phyloP scores from a whole-genome alignment of 169 alveolate genomes.

The Plasmodium gonderi region DNA sequence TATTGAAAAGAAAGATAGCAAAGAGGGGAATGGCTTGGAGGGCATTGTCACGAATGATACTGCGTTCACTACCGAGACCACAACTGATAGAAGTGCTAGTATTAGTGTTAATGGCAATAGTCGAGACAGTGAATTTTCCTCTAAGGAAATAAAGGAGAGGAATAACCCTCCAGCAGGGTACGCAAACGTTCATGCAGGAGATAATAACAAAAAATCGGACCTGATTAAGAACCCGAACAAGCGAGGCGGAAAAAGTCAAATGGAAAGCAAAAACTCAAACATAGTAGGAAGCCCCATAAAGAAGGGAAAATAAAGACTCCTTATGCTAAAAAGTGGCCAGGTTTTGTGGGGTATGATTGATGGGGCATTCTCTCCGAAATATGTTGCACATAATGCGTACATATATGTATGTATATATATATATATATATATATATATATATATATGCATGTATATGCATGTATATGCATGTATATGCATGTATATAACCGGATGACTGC shows the following conservation, averaged over 20 bases:
- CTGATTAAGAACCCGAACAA: background rate
- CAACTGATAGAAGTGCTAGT: background rate
- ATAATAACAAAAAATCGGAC: background rate
- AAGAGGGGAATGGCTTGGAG: background rate
- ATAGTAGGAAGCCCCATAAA: background rate
- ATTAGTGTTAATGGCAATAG: background rate
- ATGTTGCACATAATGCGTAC: too few species aligned
- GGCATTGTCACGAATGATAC: background rate
- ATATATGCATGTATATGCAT: background rate
- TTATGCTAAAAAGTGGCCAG: background rate
- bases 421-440: too few species aligned
- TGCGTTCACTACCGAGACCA: background rate
- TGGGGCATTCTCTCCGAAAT: too few species aligned
- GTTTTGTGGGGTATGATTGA: too few species aligned
- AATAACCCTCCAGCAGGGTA: background rate
- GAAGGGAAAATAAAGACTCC: background rate
- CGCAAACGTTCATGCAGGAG: background rate
- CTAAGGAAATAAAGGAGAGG: background rate
- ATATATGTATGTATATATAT: too few species aligned
- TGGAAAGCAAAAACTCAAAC: background rate
- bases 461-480: background rate
- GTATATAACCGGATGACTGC: background rate
- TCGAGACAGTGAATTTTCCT: background rate
- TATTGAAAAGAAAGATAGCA: slow-evolving; percentile 3
- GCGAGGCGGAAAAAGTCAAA: background rate